Evolutionary conservation across 2,329 filamentous ascomycete species (phyloP).

Genomic region (Alternaria sp.): DNA sequence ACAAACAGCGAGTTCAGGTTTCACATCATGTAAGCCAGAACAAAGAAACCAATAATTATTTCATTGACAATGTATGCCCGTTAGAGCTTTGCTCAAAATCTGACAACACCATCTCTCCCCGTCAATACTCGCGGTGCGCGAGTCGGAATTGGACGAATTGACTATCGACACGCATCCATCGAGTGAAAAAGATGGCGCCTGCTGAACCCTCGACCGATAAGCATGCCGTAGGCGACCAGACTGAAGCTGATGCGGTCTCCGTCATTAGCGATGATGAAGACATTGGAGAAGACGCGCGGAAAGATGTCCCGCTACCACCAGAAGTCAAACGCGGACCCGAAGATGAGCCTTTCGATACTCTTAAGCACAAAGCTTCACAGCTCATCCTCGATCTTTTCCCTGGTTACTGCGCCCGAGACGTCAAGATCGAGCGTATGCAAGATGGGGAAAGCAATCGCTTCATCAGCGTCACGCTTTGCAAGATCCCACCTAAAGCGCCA

Average conservation of each 20-base stretch:
- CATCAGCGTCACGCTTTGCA: not conserved
- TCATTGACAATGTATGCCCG: not conserved
- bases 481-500: not conserved
- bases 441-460: not conserved
- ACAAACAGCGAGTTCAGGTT: not conserved
- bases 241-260: not conserved
- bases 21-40: not conserved
- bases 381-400: slow-evolving; percentile 1
- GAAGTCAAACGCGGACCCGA: not conserved
- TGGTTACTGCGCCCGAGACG: not conserved
- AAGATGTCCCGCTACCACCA: not conserved
- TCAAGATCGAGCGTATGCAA: not conserved
- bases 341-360: not conserved
- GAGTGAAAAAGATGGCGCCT: not conserved
- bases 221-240: not conserved
- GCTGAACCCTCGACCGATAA: not conserved
- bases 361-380: not conserved
- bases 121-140: not conserved
- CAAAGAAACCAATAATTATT: not conserved
- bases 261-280: not conserved
- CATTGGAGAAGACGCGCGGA: not conserved
- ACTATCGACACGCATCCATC: not conserved
- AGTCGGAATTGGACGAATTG: not conserved
- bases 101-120: not conserved
- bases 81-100: not conserved